These are phyloP conservation scores for Allium sativum DNA, from an alignment of 106 monocot genomes.

Conservation along the genomic window DNA sequence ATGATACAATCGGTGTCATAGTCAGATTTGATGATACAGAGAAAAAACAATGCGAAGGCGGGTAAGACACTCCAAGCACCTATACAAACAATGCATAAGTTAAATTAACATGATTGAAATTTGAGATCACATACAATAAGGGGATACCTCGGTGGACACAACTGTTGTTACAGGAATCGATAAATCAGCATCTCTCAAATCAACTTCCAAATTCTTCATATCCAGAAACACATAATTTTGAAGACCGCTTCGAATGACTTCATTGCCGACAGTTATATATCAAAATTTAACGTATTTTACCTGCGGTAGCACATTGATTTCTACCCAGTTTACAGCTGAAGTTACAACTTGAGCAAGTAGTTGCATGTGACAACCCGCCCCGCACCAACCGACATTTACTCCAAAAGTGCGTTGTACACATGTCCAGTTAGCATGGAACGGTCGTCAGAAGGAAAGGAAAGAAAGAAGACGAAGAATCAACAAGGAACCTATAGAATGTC, in stretches of 20 bases:
- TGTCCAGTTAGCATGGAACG: no score
- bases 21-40: no score
- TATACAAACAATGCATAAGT: not conserved
- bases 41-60: conserved; percentile 5
- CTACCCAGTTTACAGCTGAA: conserved; percentile 16
- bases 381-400: no score
- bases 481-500: no score
- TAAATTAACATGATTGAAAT: no score
- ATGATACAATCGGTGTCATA: not conserved
- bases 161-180: conserved; percentile 3
- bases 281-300: not conserved
- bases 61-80: conserved; percentile 8
- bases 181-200: not conserved
- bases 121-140: no score
- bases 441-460: no score
- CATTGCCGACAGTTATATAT: conserved; percentile 9
- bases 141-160: conserved; percentile 1
- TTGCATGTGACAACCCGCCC: no score
- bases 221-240: conserved; percentile 1
- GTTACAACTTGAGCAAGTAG: conserved; percentile 6
- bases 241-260: conserved; percentile 2
- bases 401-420: no score
- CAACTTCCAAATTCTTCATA: conserved; percentile 2
- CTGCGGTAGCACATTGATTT: conserved; percentile 9
- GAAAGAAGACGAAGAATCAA: no score